Base-by-base conservation (phyloP, 2,329 filamentous ascomycete genomes). In the Verruconis gallopava region DNA sequence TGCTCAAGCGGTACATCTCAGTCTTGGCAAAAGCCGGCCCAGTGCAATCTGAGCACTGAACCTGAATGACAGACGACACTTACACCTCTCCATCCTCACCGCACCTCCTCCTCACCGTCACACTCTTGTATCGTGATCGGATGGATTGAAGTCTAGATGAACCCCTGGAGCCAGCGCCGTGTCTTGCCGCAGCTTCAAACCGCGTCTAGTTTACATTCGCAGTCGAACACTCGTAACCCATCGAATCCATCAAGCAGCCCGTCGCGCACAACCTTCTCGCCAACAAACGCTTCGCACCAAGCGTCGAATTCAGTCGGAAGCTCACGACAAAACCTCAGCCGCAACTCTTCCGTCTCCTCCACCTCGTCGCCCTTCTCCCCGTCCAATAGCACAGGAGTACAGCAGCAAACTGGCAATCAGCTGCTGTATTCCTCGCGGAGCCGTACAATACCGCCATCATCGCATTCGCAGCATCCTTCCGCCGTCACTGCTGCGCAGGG, bases 361-460 rank as follows among this genome's bases (percentile, higher is more conserved):
- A 65, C 65, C 45, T 67, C 68, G 47, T 68, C 71, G 45, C 64
- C 71, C 46, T 71, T 75, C 53, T 67, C 71, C 51, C 64, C 70
- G 45, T 60, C 69, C 44, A 65, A 66, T 30, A 9, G 9, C 60
- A 53, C 65, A 67, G 72, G 65, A 66, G 65, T 55, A 61, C 71
- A 72, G 62, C 69, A 73, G 58, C 62, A 64, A 58, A 62, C 66
- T 50, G 51, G 62, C 48, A 63, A 60, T 51, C 67, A 69, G 56
- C 66, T 71, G 57, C 63, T 75, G 60, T 68, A 71, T 49, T 73
- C 72, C 48, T 66, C 64, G 35, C 68, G 75, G 54, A 63, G 68
- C 47, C 65, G 73, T 62, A 65, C 68, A 52, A 68, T 71, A 58
- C 71, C 71, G 47, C 68, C 71, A 46, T 64, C 69, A 57, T 61